Base-by-base conservation (phyloP, 352 stramenopile species). In the Pythium biforme region DNA sequence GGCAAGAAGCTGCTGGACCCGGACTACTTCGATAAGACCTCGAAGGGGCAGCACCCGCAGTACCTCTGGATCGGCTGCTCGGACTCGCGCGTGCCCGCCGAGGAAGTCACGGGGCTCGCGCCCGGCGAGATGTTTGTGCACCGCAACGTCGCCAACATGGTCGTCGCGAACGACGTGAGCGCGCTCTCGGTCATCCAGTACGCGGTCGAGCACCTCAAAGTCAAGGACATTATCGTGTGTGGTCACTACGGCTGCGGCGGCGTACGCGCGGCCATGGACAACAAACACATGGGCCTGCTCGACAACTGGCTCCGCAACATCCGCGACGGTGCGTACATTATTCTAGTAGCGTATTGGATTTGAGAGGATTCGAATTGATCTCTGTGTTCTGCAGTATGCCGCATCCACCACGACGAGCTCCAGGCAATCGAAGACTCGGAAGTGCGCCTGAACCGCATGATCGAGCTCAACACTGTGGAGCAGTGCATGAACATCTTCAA, bases 231-330 rank as follows among this genome's bases (percentile, higher is more conserved):
- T 47, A 88, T 96, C 48, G 80, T 96, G 5, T 90, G 79, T 55
- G 88, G 88, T 8, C 84, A 96, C 70, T 96, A 96, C 68, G 85
- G 91, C 37, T 96, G 88, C 56, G 88, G 87, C 46, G 88, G 87
- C 25, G 81, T 96, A 19, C 63, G 73, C 31, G 86, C 86, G 2
- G 85, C 89, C 34, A 72, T 93, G 55, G 77, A 84, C 26, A 90
- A 95, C 72, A 80, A 90, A 63, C 74, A 88, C 55, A 37, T 92
- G 29, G 86, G 86, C 6, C 55, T 95, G 34, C 67, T 98, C 11
- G 91, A 97, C 76, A 94, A 97, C 70, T 98, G 92, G 92, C 68
- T 98, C 45, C 80, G 88, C 62, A 97, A 96, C 70, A 97, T 98
- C 54, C 83, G 90, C 25, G 91, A 97, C 66, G 79, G 71, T 79